Evolutionary conservation across 176 grass and related monocot genomes (phyloP), one percentile per base, ranked within the genome.

Genomic region (Tuctoria greenei): DNA sequence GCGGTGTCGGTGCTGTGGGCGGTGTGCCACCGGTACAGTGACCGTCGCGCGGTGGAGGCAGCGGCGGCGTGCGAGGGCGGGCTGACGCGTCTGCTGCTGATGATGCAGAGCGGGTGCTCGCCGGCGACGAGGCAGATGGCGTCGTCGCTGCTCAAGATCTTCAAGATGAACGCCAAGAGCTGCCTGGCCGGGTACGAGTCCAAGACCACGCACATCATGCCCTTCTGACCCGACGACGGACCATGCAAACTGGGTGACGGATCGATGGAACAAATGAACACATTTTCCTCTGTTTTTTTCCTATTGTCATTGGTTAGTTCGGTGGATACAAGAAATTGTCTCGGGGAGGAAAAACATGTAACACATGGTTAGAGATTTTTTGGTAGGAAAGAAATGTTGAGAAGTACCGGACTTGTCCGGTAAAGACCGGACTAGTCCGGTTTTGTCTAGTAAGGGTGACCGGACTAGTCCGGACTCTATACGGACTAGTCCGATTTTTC

Each of bases 191-290:
- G 87, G 6, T 96, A 92, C 74, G 93, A 96, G 35, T 89, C 89
- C 69, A 96, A 90, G 47, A 88, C 89, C 69, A 92, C 79, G 54
- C 93, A 96, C 80, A 96, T 96, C 78, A 92, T 85, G 86, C 93
- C 93, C 2, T 96, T 92, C 80, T 92, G 81, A 58, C 10, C 55
- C 2, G 45, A 16, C 18, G n/a, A 86, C 8, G 64, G 24, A 25
- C n/a, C 54, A 60, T 20, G 54, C 65, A 1, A 76, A 82, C 18
- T 6, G 52, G 79, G 15, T 36, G 73, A 54, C 25, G 10, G 24
- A 24, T 31, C 34, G 57, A 67, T 39, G 40, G 40, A 70, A 16
- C 40, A 51, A 34, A 52, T 66, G 77, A 50, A 70, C 74, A 61
- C 49, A 1, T 43, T 63, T n/a, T 40, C 6, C 61, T 47, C 63